Conservation (phyloP, 768 basidiomycete species). For the Auricularia auricula-judae region DNA sequence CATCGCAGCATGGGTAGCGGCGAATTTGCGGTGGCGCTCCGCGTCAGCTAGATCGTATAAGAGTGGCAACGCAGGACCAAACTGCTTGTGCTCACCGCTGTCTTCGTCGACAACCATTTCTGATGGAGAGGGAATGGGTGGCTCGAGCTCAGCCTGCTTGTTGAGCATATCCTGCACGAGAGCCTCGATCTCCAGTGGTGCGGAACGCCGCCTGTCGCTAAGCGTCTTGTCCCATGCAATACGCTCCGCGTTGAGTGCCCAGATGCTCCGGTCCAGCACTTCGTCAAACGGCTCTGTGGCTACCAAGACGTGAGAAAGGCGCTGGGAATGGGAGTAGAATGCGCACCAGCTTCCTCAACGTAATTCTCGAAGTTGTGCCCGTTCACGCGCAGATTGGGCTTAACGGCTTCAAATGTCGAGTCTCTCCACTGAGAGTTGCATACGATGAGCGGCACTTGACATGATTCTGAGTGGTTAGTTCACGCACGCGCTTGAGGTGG, state of each 20-base stretch:
- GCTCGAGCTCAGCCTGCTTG: neutral
- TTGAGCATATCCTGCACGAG: slow-evolving; percentile 28
- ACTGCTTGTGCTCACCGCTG: neutral
- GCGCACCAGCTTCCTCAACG: slow-evolving; percentile 26
- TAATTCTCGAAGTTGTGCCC: slow-evolving; percentile 64
- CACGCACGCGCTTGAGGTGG: slow-evolving; percentile 39
- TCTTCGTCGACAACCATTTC: neutral
- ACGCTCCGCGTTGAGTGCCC: slow-evolving; percentile 65
- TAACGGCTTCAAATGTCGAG: slow-evolving; percentile 46
- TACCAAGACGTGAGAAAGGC: slow-evolving; percentile 15
- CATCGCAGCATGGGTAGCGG: neutral
- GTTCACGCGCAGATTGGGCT: slow-evolving; percentile 69
- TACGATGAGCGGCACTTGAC: neutral
- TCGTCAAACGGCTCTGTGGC: slow-evolving; percentile 80
- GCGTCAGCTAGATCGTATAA: neutral
- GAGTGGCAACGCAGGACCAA: neutral
- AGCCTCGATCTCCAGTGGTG: slow-evolving; percentile 42
- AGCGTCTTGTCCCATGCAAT: slow-evolving; percentile 66
- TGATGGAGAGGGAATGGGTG: neutral
- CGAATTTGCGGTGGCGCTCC: neutral
- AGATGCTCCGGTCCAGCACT: slow-evolving; percentile 69
- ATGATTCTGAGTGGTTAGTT: neutral
- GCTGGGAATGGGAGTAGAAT: neutral
- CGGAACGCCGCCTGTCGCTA: slow-evolving; percentile 51
- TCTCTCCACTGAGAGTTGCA: slow-evolving; percentile 42